Conservation (phyloP, 352 stramenopile species). For the Pseudoperonospora humuli region DNA sequence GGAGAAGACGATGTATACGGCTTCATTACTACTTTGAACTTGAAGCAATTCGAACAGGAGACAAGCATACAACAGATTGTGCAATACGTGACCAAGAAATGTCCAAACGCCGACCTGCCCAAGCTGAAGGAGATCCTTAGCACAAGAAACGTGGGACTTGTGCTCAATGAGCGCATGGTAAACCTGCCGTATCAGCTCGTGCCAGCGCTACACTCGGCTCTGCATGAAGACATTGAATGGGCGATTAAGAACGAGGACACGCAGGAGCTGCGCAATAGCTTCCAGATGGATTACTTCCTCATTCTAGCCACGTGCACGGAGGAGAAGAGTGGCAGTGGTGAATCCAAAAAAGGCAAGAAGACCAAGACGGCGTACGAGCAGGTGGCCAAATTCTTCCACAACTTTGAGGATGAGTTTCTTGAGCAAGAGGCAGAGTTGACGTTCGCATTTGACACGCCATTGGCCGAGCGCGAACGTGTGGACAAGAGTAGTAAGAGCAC, state of each 20-base stretch:
- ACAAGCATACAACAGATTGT: constrained; percentile 66
- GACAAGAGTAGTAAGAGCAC: constrained; percentile 59
- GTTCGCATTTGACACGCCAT: constrained; percentile 67
- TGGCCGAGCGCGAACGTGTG: constrained; percentile 50
- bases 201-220: constrained; percentile 62
- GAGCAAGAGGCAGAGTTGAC: constrained; percentile 58
- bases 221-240: constrained; percentile 85
- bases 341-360: constrained; percentile 60
- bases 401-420: constrained; percentile 86
- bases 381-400: constrained; percentile 68
- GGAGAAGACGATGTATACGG: constrained; percentile 77
- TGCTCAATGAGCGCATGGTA: constrained; percentile 82
- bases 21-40: constrained; percentile 77
- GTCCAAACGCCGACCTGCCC: constrained; percentile 32
- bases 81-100: constrained; percentile 74
- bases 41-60: constrained; percentile 42
- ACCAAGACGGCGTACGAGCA: constrained; percentile 61
- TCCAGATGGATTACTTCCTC: constrained; percentile 80
- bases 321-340: constrained; percentile 33
- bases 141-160: constrained; percentile 50
- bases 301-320: constrained; percentile 60
- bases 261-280: constrained; percentile 50
- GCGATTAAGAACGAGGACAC: constrained; percentile 65
- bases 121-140: constrained; percentile 57
- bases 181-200: constrained; percentile 84